Evolutionary conservation across 371 early-diverging fungal species (phyloP).

Genomic region (Dinochytrium kinnereticum): DNA sequence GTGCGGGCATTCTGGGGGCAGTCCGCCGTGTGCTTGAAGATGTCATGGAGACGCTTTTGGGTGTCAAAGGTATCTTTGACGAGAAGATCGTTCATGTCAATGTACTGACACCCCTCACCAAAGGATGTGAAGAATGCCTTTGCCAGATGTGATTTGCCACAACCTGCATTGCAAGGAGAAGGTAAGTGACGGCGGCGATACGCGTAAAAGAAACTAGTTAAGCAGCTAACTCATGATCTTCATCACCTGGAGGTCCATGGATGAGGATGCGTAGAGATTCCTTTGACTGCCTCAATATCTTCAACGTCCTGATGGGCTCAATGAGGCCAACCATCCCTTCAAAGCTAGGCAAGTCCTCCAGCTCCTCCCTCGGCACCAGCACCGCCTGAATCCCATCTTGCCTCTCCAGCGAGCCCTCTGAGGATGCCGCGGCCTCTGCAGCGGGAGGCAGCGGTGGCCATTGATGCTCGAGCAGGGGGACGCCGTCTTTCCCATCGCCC

Average conservation of each 20-base stretch:
- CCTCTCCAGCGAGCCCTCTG: no score
- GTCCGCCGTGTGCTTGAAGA: neutral
- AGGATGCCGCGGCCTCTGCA: no score
- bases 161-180: neutral
- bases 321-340: neutral
- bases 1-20: neutral
- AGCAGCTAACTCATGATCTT: neutral
- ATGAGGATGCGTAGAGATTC: neutral
- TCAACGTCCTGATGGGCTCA: neutral
- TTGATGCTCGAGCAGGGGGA: no score
- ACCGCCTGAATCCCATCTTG: no score
- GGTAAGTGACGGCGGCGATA: neutral
- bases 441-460: no score
- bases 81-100: neutral
- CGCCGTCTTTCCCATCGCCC: no score
- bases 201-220: neutral
- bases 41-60: neutral
- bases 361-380: no score
- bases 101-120: neutral
- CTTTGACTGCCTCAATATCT: neutral
- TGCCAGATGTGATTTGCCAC: neutral
- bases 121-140: neutral
- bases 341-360: no score
- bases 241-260: neutral
- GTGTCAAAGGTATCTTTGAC: neutral